Evolutionary conservation across 129 eudicot genomes (phyloP).

Genomic region (Oenanthe sinensis): DNA sequence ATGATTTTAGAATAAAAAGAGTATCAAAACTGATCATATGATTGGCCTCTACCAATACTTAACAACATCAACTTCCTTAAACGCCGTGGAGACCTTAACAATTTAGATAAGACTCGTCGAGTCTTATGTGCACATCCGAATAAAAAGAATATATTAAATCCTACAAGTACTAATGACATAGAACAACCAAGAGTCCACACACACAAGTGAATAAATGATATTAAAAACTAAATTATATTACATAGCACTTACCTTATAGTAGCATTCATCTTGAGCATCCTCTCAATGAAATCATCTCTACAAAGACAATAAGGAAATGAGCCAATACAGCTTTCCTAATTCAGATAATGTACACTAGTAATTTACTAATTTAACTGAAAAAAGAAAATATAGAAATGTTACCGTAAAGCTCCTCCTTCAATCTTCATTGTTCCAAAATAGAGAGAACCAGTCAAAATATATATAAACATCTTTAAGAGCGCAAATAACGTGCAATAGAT

Average conservation of each 20-base stretch:
- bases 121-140: not conserved
- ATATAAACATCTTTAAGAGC: slow-evolving; percentile 8
- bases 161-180: not conserved
- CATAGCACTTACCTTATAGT: slow-evolving; percentile 38
- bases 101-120: not conserved
- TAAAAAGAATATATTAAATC: not conserved
- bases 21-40: not conserved
- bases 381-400: slow-evolving; percentile 9
- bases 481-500: not conserved
- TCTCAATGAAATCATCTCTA: slow-evolving; percentile 62
- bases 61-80: not conserved
- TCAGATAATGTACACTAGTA: not conserved
- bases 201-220: not conserved
- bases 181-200: not conserved
- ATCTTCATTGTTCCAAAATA: slow-evolving; percentile 19
- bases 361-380: not conserved
- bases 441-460: slow-evolving; percentile 9
- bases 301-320: slow-evolving; percentile 10
- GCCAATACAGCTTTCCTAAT: not conserved
- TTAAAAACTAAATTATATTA: not conserved
- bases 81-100: not conserved
- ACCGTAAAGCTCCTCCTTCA: slow-evolving; percentile 50
- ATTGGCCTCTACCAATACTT: not conserved
- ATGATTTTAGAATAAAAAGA: not conserved
- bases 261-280: slow-evolving; percentile 63